A percentile compares a stretch with the other conserved stretches of the same genome.
Conservation (phyloP, 2,329 filamentous ascomycete species). For the Aspergillus arachidicola region DNA sequence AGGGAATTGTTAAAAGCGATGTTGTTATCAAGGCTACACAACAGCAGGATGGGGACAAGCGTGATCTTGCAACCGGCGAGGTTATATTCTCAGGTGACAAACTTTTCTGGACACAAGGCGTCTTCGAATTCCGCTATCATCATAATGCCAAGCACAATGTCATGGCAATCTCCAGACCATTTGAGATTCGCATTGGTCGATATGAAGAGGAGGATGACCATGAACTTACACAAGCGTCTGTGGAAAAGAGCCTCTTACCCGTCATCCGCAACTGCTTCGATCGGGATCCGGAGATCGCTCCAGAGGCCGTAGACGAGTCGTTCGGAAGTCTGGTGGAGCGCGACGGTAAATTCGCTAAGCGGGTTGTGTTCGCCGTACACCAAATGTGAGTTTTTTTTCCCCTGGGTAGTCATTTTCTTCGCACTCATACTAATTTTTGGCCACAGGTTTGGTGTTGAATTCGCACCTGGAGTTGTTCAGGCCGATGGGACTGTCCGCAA, state of each 20-base stretch:
- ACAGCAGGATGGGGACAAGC: conserved; percentile 50
- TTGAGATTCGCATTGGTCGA: conserved; percentile 81
- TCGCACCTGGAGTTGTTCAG: conserved; percentile 87
- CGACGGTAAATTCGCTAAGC: conserved; percentile 83
- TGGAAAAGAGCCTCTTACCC: conserved; percentile 77
- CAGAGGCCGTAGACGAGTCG: conserved; percentile 72
- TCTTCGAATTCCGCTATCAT: conserved; percentile 97
- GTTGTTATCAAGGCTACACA: conserved; percentile 52
- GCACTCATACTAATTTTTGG: conserved; percentile 12
- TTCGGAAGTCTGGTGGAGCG: conserved; percentile 86
- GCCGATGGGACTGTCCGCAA: conserved; percentile 90
- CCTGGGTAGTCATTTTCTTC: background rate
- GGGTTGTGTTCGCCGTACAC: conserved; percentile 90
- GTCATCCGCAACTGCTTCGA: conserved; percentile 92
- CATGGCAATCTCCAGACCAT: conserved; percentile 90
- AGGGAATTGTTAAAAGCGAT: conserved; percentile 74
- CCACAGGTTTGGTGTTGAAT: conserved; percentile 80
- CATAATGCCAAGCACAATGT: conserved; percentile 90
- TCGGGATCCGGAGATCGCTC: conserved; percentile 86
- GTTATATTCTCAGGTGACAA: conserved; percentile 90
- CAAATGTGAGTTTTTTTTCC: conserved; percentile 69
- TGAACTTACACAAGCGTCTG: conserved; percentile 65
- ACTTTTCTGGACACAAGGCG: conserved; percentile 94
- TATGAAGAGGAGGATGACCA: conserved; percentile 70
- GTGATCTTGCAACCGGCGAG: conserved; percentile 72